phyloP scores from a whole-genome alignment of 1,284 basidiomycete genomes.

The Malassezia equina region DNA sequence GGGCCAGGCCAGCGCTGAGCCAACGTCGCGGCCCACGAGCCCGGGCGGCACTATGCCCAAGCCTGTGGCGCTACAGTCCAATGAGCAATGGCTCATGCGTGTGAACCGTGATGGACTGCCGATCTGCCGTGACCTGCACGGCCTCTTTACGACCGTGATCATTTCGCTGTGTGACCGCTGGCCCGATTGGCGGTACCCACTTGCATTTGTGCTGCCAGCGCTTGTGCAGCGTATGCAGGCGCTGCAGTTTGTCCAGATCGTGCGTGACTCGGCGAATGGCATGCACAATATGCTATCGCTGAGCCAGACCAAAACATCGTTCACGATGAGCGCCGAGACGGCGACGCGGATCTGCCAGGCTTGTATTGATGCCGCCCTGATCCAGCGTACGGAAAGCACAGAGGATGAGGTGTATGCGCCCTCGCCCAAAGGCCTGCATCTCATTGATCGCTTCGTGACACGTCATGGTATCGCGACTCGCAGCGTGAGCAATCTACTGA shows the following conservation, averaged over 20 bases:
- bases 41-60: background rate
- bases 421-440: constrained; percentile 94
- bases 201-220: constrained; percentile 90
- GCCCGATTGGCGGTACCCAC: constrained; percentile 50
- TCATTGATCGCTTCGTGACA: constrained; percentile 95
- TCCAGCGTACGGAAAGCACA: constrained; percentile 55
- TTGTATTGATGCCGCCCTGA: constrained; percentile 95
- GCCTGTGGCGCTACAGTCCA: constrained; percentile 14
- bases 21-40: background rate
- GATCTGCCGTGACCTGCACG: constrained; percentile 73
- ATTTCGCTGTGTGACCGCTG: constrained; percentile 60
- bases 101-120: constrained; percentile 13
- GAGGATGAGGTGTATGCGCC: constrained; percentile 90
- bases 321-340: constrained; percentile 98
- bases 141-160: constrained; percentile 91
- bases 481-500: constrained; percentile 59
- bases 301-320: constrained; percentile 97
- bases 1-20: background rate
- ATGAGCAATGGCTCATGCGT: constrained; percentile 16
- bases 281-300: constrained; percentile 94
- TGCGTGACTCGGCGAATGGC: constrained; percentile 91
- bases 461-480: constrained; percentile 93
- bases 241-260: constrained; percentile 97
- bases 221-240: constrained; percentile 85
- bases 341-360: constrained; percentile 98